These are phyloP conservation scores for Scedosporium aurantiacum DNA, from an alignment of 2,329 filamentous ascomycete species.

Conservation along the genomic window DNA sequence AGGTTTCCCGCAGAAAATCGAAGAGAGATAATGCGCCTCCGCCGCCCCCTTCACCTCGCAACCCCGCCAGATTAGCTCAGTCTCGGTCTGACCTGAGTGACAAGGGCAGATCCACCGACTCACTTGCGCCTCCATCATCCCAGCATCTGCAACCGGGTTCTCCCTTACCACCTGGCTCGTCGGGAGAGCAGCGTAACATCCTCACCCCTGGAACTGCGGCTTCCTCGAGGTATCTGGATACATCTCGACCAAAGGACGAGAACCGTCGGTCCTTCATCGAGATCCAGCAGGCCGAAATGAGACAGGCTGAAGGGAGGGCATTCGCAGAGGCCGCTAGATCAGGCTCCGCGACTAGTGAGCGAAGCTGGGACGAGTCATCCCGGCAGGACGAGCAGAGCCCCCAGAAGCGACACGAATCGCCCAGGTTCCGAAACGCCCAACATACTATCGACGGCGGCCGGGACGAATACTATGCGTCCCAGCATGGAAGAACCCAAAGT, in stretches of 20 bases:
- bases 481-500: not conserved
- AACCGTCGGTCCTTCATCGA: conserved; percentile 48
- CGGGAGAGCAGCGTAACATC: conserved; percentile 9
- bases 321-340: conserved; percentile 35
- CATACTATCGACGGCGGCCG: not conserved
- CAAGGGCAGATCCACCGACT: not conserved
- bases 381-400: not conserved
- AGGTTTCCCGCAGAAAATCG: conserved; percentile 53
- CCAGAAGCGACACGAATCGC: not conserved
- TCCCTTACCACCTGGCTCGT: not conserved
- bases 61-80: not conserved
- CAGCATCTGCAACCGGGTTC: not conserved
- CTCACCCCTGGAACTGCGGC: conserved; percentile 21
- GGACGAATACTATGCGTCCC: not conserved
- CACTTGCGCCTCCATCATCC: not conserved
- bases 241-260: conserved; percentile 33
- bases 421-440: not conserved
- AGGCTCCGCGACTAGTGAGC: not conserved
- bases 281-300: conserved; percentile 48
- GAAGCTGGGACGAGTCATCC: conserved; percentile 5
- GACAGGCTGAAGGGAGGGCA: conserved; percentile 47
- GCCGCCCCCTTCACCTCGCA: conserved; percentile 9
- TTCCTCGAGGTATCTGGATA: conserved; percentile 31
- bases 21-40: conserved; percentile 14
- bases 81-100: not conserved